phyloP scores from a whole-genome alignment of 208 protist species.

The Trypanosoma grayi region DNA sequence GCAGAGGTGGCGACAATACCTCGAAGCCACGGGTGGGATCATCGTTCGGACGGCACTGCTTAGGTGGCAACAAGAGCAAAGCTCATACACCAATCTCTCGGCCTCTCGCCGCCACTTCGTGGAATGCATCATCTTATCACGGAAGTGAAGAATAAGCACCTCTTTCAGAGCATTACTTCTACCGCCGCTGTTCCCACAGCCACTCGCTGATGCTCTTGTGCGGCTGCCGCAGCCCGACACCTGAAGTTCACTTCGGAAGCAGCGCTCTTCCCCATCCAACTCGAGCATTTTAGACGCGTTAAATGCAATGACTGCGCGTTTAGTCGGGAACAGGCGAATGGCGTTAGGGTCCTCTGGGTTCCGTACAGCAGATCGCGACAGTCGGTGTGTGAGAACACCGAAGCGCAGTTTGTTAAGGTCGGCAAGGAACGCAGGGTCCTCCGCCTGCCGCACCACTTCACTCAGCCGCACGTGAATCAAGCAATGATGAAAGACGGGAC shows the following conservation, averaged over 20 bases:
- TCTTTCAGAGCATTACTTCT: no score
- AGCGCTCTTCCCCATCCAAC: constrained; percentile 36
- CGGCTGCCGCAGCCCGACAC: neutral
- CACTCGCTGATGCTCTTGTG: no score
- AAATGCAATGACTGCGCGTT: constrained; percentile 53
- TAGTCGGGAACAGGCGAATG: constrained; percentile 71
- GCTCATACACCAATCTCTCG: constrained; percentile 10
- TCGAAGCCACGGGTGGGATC: neutral
- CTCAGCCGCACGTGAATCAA: constrained; percentile 69
- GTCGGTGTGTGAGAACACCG: constrained; percentile 55
- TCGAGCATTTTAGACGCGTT: constrained; percentile 73
- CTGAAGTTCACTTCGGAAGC: constrained; percentile 53
- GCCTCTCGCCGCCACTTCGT: constrained; percentile 8
- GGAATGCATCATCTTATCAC: constrained; percentile 14
- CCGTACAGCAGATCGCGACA: constrained; percentile 55
- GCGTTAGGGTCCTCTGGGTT: constrained; percentile 54
- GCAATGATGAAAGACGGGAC: constrained; percentile 51
- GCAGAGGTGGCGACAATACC: constrained; percentile 5
- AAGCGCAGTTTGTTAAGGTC: constrained; percentile 64
- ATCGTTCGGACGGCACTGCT: neutral
- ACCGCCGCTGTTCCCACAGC: no score
- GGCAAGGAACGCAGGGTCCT: constrained; percentile 47
- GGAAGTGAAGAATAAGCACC: constrained; percentile 23
- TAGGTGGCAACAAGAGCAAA: constrained; percentile 1
- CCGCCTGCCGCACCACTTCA: constrained; percentile 38